Percentiles rank a stretch among this genome's conserved stretches.
These are phyloP conservation scores for Blumeria hordei DNA, from an alignment of 2,329 filamentous ascomycete genomes.

Conservation along the genomic window DNA sequence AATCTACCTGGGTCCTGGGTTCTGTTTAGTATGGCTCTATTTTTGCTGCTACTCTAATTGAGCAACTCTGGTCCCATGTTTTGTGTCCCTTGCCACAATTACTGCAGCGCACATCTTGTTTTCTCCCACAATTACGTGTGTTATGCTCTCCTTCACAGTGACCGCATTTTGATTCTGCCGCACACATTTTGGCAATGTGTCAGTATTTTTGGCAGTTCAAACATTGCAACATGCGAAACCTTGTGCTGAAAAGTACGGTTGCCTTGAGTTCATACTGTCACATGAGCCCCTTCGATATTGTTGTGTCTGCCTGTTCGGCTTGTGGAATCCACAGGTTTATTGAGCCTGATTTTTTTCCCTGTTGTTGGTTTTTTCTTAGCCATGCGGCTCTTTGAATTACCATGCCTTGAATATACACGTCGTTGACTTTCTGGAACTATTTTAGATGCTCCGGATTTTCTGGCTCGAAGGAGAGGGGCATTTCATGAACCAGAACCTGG, in stretches of 20 bases:
- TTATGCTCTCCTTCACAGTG: background rate
- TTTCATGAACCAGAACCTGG: background rate
- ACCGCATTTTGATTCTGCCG: background rate
- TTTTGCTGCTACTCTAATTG: background rate
- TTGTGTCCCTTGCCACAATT: background rate
- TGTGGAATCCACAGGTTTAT: background rate
- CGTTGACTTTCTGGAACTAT: background rate
- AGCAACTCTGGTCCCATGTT: background rate
- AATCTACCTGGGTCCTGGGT: background rate
- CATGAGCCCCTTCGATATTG: background rate
- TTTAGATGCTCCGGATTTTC: background rate
- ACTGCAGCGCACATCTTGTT: background rate
- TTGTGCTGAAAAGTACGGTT: background rate
- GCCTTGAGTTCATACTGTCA: background rate
- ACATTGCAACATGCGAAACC: background rate
- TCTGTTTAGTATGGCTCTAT: background rate
- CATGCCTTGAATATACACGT: background rate
- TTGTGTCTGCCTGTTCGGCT: background rate
- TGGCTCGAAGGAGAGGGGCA: background rate
- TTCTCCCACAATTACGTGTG: background rate
- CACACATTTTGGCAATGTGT: background rate
- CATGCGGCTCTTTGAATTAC: background rate
- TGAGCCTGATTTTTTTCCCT: background rate
- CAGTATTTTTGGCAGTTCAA: background rate
- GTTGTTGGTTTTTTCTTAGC: background rate